Conservation (phyloP, 257 asterid species). For the Solanum sitiens region DNA sequence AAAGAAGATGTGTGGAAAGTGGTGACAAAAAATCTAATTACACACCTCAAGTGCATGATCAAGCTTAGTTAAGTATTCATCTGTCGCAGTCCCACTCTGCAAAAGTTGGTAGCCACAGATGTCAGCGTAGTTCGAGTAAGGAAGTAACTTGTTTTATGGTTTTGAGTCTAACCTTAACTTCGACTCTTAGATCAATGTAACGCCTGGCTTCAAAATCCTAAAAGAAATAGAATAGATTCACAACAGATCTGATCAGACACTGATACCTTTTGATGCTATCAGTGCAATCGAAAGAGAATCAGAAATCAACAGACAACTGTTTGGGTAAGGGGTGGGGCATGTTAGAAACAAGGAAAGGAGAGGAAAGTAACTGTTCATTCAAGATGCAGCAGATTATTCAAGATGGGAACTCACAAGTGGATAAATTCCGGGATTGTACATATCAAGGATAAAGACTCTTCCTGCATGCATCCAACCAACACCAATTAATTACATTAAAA, state of each 20-base stretch:
- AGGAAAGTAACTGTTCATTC: background rate
- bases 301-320: background rate
- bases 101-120: background rate
- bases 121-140: background rate
- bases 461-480: conserved; percentile 33
- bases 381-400: background rate
- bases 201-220: conserved; percentile 81
- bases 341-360: background rate
- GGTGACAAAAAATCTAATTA: background rate
- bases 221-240: background rate
- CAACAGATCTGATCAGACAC: background rate
- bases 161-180: conserved; percentile 52
- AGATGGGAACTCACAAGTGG: conserved; percentile 58
- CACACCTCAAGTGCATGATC: conserved; percentile 79
- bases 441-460: conserved; percentile 88
- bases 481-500: conserved; percentile 5
- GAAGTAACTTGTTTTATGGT: background rate
- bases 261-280: background rate
- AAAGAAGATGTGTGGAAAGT: background rate
- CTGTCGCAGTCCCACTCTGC: conserved; percentile 71
- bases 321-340: background rate
- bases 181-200: conserved; percentile 68
- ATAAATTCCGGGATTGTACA: conserved; percentile 89
- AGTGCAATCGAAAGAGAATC: background rate
- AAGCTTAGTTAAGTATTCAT: conserved; percentile 60